Evolutionary conservation across 805 yeast species (phyloP).

Genomic region (Teunomyces gatunensis): DNA sequence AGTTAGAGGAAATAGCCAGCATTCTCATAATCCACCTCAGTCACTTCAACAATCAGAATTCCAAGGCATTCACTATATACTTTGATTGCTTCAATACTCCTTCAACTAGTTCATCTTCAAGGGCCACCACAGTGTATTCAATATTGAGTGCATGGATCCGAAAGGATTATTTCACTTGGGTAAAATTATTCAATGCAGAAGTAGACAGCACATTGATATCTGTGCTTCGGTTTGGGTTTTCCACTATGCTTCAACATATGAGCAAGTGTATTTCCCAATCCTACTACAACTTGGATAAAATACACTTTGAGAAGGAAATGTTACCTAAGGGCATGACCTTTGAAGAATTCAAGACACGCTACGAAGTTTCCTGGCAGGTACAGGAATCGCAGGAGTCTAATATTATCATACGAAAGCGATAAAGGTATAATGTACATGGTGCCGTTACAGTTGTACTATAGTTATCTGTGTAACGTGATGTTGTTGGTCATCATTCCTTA

Average conservation of each 20-base stretch:
- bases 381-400: slow-evolving; percentile 15
- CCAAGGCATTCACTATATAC: slow-evolving; percentile 30
- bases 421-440: not conserved
- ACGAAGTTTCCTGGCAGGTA: slow-evolving; percentile 30
- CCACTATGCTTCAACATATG: slow-evolving; percentile 31
- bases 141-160: slow-evolving; percentile 25
- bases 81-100: slow-evolving; percentile 20
- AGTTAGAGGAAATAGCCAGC: slow-evolving; percentile 39
- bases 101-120: slow-evolving; percentile 7
- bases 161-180: slow-evolving; percentile 31
- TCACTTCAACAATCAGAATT: slow-evolving; percentile 36
- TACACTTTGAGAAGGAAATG: slow-evolving; percentile 21
- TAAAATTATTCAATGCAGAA: slow-evolving; percentile 29
- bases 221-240: slow-evolving; percentile 44
- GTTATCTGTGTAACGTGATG: not conserved
- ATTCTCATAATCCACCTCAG: slow-evolving; percentile 45
- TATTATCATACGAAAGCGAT: slow-evolving; percentile 23
- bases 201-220: slow-evolving; percentile 29
- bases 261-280: slow-evolving; percentile 24
- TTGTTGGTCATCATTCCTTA: too few species aligned
- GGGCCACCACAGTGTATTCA: not conserved
- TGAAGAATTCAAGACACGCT: slow-evolving; percentile 16
- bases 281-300: slow-evolving; percentile 35
- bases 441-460: too few species aligned
- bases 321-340: slow-evolving; percentile 27